Evolutionary conservation across 805 yeast species (phyloP), one percentile per base, ranked within the genome.

Genomic region (Suhomyces tanzawaensis): DNA sequence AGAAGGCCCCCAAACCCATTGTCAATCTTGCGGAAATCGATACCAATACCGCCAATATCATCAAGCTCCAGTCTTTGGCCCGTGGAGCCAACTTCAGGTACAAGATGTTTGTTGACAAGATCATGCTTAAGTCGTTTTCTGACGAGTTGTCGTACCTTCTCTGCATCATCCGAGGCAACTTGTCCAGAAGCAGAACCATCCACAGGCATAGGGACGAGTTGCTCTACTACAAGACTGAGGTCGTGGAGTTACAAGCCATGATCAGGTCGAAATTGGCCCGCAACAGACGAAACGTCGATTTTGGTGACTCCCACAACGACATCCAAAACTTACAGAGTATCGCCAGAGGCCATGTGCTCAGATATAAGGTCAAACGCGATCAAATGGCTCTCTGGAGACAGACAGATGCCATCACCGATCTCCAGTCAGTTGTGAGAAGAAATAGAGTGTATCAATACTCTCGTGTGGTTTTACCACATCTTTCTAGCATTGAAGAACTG

Each of bases 41-140:
- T 11, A 19, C 35, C 21, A 18, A 46, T 17, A 17, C 32, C 14
- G 14, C 26, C 3, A 52, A 60, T 36, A 72, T 82, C 26, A 60
- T 72, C 26, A 66, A 62, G 39, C 62, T 89, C 13, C 96, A 89
- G 56, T 77, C 93, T 0, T 60, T 80, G 17, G 73, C 85, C 13
- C 68, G 87, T 47, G 95, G 93, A 14, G 79, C 85, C 0, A 66
- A 78, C 28, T 64, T 76, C 39, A 71, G 96, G 36, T 85, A 81
- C 53, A 62, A 64, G 15, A 66, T 81, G 64, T 80, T 79, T 55
- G 82, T 85, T 24, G 75, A 76, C 47, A 71, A 71, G 40, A 81
- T 81, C 42, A 71, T 84, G 66, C 53, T 85, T 19, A 75, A 72
- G 41, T 73, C 85, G 1, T 77, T 76, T 48, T 71, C 70, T 5